Evolutionary conservation across 169 alveolate species (phyloP), one percentile per base, ranked within the genome.

Genomic region (Plasmodium chabaudi): DNA sequence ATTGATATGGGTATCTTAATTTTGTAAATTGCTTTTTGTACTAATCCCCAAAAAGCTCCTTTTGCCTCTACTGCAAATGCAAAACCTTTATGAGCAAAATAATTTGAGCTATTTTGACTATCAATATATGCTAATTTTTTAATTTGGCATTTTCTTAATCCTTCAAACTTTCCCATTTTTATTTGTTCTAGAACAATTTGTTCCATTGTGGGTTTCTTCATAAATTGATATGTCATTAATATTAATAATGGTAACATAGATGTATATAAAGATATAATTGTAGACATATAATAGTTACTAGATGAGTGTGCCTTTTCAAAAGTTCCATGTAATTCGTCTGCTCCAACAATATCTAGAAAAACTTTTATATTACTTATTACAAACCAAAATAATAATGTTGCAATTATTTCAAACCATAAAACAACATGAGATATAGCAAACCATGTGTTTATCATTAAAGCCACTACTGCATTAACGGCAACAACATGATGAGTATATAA

Each of bases 291-390:
- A 82, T 82, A 93, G 7, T 72, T 67, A 15, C 90, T 72, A 9
- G 94, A 91, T 34, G 90, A 27, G 17, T 90, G 94, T 0, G 89
- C 72, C 23, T 84, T 47, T 65, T 89, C 94, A 68, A 91, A 87
- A 19, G 94, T 93, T 1, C 95, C 95, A 64, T 72, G 87, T 61
- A 93, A 87, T 72, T 88, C 94, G 65, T 91, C 94, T 51, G 94
- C 95, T 21, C 93, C 95, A 19, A 79, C 89, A 39, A 93, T 68
- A 77, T 53, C 87, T 49, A 89, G 75, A 46, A 93, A 91, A 55
- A 91, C 68, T 21, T 86, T 87, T 47, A 84, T 86, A 55, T 87
- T 63, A 53, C 94, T 87, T 61, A 91, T 72, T 17, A 91, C 75
- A 27, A 91, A 63, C 94, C 95, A 91, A 53, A 91, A 90, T 12